These are phyloP conservation scores for Ceratobasidium sp. DNA, from an alignment of 1,284 basidiomycete genomes.

Conservation along the genomic window DNA sequence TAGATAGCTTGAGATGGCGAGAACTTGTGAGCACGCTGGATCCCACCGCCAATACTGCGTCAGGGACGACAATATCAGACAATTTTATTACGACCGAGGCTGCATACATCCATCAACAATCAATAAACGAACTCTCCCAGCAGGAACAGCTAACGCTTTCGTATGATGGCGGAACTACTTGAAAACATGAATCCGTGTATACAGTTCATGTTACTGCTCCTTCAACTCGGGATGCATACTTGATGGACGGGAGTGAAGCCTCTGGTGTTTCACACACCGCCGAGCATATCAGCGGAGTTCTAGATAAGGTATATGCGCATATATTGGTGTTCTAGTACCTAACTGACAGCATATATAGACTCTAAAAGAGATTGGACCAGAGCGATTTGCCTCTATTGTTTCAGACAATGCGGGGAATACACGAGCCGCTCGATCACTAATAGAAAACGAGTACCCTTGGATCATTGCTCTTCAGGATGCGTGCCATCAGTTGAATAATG, in stretches of 20 bases:
- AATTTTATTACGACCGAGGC: slow-evolving; percentile 28
- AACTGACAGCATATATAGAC: slow-evolving; percentile 50
- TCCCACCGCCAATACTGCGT: not conserved
- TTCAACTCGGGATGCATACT: slow-evolving; percentile 41
- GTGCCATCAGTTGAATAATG: slow-evolving; percentile 55
- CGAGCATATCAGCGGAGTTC: slow-evolving; percentile 8
- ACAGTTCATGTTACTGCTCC: slow-evolving; percentile 53
- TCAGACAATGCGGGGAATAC: slow-evolving; percentile 59
- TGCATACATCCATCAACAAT: slow-evolving; percentile 13
- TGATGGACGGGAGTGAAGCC: slow-evolving; percentile 52
- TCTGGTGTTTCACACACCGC: slow-evolving; percentile 39
- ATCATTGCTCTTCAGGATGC: slow-evolving; percentile 56
- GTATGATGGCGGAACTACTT: slow-evolving; percentile 50
- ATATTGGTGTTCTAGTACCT: slow-evolving; percentile 3
- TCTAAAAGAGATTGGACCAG: slow-evolving; percentile 52
- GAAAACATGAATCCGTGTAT: slow-evolving; percentile 51
- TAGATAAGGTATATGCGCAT: slow-evolving; percentile 31
- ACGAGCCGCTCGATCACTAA: slow-evolving; percentile 49
- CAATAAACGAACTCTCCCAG: slow-evolving; percentile 26
- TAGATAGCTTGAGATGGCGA: slow-evolving; percentile 17
- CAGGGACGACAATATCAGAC: slow-evolving; percentile 7
- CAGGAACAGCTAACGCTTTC: slow-evolving; percentile 48
- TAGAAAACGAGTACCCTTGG: slow-evolving; percentile 51
- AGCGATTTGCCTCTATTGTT: slow-evolving; percentile 52
- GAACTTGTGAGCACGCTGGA: slow-evolving; percentile 10